These are phyloP conservation scores for Catenaria anguillulae DNA, from an alignment of 371 early-diverging fungal species.

Conservation along the genomic window DNA sequence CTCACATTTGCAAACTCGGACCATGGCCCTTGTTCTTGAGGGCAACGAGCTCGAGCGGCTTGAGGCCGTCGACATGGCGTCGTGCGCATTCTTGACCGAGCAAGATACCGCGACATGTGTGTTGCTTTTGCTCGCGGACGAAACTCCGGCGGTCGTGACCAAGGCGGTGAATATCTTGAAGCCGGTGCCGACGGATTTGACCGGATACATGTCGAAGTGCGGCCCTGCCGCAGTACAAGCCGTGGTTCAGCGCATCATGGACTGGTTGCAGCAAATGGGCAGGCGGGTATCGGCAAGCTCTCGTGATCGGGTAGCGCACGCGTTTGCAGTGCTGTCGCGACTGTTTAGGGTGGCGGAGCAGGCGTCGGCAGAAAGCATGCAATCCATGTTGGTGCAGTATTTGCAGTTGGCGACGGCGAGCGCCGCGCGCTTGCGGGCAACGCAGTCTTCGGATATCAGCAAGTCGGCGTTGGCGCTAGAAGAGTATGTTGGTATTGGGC, in stretches of 20 bases:
- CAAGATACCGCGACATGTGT: neutral
- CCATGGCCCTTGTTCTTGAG: neutral
- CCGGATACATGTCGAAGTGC: neutral
- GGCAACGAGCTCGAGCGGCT: neutral
- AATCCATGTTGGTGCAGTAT: neutral
- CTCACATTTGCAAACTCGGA: neutral
- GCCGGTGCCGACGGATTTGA: neutral
- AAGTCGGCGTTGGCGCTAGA: neutral
- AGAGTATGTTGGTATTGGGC: neutral
- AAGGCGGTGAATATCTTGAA: neutral
- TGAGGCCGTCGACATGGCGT: neutral
- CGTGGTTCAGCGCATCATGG: neutral
- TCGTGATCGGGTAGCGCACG: neutral
- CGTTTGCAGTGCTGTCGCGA: neutral
- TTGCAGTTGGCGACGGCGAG: neutral
- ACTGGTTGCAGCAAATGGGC: neutral
- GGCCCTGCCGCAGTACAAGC: neutral
- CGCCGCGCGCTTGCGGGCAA: neutral
- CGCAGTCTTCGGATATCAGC: neutral
- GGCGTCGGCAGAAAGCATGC: neutral
- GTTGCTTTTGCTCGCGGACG: neutral
- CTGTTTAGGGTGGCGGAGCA: neutral
- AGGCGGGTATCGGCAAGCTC: neutral
- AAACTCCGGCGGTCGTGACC: neutral
- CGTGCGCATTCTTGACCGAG: neutral